Evolutionary conservation across 2,329 filamentous ascomycete genomes (phyloP).

Genomic region (Cadophora luteo-olivacea): DNA sequence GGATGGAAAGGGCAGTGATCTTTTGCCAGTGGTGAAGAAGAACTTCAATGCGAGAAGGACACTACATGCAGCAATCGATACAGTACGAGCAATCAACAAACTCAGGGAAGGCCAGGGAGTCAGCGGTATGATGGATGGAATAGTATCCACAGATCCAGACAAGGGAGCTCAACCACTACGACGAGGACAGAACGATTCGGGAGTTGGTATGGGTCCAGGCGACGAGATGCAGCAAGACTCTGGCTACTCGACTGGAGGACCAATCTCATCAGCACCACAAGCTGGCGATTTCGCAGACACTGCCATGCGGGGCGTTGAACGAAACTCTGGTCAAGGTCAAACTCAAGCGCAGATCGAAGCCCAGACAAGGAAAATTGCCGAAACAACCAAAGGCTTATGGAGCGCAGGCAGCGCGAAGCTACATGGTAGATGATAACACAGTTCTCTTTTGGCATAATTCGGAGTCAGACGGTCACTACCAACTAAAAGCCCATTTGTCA

Average conservation of each 20-base stretch:
- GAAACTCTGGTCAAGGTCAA: constrained; percentile 43
- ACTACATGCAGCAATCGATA: constrained; percentile 74
- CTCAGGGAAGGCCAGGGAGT: constrained; percentile 63
- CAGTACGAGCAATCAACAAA: constrained; percentile 74
- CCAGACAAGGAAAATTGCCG: constrained; percentile 61
- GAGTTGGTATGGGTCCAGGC: constrained; percentile 43
- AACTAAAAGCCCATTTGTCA: constrained; percentile 16
- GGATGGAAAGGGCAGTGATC: constrained; percentile 61
- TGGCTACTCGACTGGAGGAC: constrained; percentile 35
- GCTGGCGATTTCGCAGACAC: constrained; percentile 28
- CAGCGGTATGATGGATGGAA: constrained; percentile 65
- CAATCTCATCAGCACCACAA: constrained; percentile 17
- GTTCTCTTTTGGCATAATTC: background rate
- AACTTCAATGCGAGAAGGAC: constrained; percentile 76
- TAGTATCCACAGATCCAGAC: constrained; percentile 56
- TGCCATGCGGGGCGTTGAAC: constrained; percentile 40
- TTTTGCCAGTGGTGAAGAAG: constrained; percentile 74
- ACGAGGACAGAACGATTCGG: constrained; percentile 53
- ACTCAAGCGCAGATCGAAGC: constrained; percentile 45
- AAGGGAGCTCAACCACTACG: constrained; percentile 47
- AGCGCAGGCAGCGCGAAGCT: constrained; percentile 40
- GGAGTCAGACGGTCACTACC: constrained; percentile 21
- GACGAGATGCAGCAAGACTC: constrained; percentile 41
- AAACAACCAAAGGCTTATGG: constrained; percentile 71
- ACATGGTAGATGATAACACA: constrained; percentile 31